Evolutionary conservation across 208 protist species (phyloP).

Genomic region (Crithidia thermophila): DNA sequence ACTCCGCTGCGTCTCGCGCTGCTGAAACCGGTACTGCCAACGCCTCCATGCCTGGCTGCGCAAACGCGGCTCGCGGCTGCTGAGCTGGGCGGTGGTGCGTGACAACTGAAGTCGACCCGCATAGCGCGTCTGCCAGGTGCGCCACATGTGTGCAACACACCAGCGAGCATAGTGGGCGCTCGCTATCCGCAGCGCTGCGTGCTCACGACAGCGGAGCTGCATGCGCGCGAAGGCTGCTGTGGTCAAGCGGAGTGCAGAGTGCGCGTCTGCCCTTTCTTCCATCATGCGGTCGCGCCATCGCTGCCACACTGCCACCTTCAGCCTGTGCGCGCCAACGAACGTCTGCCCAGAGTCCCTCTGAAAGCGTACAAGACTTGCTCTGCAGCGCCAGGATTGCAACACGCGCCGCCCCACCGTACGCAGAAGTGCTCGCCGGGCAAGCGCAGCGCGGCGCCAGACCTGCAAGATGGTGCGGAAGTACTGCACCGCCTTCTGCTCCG

Average conservation of each 20-base stretch:
- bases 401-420: conserved; percentile 17
- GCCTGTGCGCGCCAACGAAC: conserved; percentile 1
- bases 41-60: neutral
- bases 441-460: conserved; percentile 21
- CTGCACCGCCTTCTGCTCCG: conserved; percentile 24
- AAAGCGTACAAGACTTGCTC: neutral
- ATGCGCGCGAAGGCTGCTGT: conserved; percentile 4
- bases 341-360: conserved; percentile 13
- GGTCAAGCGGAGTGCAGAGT: neutral
- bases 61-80: neutral
- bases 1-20: neutral
- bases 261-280: conserved; percentile 7
- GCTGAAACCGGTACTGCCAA: neutral
- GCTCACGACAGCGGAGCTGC: neutral
- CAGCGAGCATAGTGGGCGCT: no score
- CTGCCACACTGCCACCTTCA: conserved; percentile 14
- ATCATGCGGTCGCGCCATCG: conserved; percentile 12
- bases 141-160: conserved; percentile 10
- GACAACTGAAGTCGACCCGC: neutral
- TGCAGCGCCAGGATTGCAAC: conserved; percentile 15
- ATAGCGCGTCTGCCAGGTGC: neutral
- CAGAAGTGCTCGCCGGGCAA: conserved; percentile 18
- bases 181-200: neutral
- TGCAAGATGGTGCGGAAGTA: conserved; percentile 18
- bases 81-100: neutral